Conservation (phyloP, 257 asterid species). For the Parsonsia alboflavescens region DNA sequence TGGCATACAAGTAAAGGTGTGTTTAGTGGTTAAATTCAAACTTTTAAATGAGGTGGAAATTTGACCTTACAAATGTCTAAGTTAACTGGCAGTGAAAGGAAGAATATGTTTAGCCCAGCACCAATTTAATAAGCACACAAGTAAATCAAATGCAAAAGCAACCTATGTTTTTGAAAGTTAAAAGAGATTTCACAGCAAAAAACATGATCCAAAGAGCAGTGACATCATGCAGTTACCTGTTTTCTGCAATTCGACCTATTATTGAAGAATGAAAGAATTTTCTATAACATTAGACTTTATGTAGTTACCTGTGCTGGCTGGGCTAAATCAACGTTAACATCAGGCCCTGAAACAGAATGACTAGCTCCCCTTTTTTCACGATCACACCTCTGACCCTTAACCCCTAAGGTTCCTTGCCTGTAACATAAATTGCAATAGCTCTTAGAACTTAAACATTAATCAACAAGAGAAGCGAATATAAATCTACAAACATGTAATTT, state of each 20-base stretch:
- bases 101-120: background rate
- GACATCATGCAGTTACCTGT: background rate
- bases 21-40: too few species aligned
- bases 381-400: constrained; percentile 45
- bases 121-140: background rate
- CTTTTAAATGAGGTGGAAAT: background rate
- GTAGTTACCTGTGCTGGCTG: constrained; percentile 50
- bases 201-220: background rate
- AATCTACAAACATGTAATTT: background rate
- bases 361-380: constrained; percentile 37
- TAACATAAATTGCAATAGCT: constrained; percentile 17
- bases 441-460: background rate
- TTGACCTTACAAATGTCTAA: too few species aligned
- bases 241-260: background rate
- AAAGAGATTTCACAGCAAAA: background rate
- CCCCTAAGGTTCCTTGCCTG: constrained; percentile 57
- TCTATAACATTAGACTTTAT: background rate
- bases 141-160: background rate
- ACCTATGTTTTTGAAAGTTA: background rate
- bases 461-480: background rate
- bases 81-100: too few species aligned
- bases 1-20: too few species aligned
- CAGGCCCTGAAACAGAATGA: constrained; percentile 44
- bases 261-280: background rate
- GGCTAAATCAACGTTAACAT: constrained; percentile 40